Evolutionary conservation across 2,329 filamentous ascomycete species (phyloP).

Genomic region (Colletotrichum melonis): DNA sequence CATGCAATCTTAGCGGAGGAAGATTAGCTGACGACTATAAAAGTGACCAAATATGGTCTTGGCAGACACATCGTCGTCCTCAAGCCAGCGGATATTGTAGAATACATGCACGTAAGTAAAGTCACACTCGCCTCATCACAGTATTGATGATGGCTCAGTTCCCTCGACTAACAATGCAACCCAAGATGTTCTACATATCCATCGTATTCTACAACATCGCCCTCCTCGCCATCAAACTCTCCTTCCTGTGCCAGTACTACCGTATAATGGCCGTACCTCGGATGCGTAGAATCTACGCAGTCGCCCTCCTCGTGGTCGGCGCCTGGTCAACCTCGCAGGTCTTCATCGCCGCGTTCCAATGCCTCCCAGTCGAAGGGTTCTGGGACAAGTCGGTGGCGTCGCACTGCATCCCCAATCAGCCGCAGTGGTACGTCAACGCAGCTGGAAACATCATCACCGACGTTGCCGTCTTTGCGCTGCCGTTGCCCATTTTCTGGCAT

Average conservation of each 20-base stretch:
- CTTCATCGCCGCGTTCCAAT: slow-evolving; percentile 41
- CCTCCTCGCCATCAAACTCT: slow-evolving; percentile 46
- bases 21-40: neutral
- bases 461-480: slow-evolving; percentile 41
- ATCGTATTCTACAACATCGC: slow-evolving; percentile 46
- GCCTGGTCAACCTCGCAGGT: slow-evolving; percentile 43
- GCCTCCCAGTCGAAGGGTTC: slow-evolving; percentile 42
- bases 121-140: neutral
- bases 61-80: slow-evolving; percentile 33
- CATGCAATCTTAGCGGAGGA: neutral
- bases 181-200: slow-evolving; percentile 42
- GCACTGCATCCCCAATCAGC: slow-evolving; percentile 38
- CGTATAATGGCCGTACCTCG: slow-evolving; percentile 45
- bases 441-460: slow-evolving; percentile 43
- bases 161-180: neutral
- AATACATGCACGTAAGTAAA: slow-evolving; percentile 26
- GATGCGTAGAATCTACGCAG: slow-evolving; percentile 40
- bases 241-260: slow-evolving; percentile 51
- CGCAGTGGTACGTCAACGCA: slow-evolving; percentile 41
- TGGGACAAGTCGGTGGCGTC: slow-evolving; percentile 41
- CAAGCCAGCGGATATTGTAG: neutral
- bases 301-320: slow-evolving; percentile 42
- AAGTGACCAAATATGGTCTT: slow-evolving; percentile 34
- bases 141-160: too few species aligned
- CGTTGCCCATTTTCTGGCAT: slow-evolving; percentile 40